A percentile compares a stretch with the other conserved stretches of the same genome.
These are phyloP conservation scores for Fusarium multiceps DNA, from an alignment of 2,329 filamentous ascomycete species.

Conservation along the genomic window DNA sequence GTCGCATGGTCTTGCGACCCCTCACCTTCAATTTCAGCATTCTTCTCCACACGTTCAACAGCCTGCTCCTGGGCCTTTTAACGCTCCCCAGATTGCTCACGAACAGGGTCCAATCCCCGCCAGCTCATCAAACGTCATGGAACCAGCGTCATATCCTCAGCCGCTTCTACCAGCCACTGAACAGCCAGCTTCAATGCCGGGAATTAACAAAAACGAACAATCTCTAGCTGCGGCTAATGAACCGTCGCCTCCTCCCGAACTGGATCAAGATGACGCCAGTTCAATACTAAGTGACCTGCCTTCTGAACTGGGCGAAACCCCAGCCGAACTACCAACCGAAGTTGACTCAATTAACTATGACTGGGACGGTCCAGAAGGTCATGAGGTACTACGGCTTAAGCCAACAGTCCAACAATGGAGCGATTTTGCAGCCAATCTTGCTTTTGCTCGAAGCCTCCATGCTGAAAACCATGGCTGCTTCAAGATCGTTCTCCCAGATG, in stretches of 20 bases:
- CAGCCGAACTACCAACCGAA: conserved; percentile 43
- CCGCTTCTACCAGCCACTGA: conserved; percentile 11
- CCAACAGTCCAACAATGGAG: conserved; percentile 52
- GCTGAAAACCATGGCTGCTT: conserved; percentile 53
- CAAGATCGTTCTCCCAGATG: conserved; percentile 51
- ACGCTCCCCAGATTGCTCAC: conserved; percentile 11
- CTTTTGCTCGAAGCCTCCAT: conserved; percentile 48
- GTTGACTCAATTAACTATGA: conserved; percentile 49
- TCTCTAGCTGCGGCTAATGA: conserved; percentile 3
- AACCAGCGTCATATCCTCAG: conserved; percentile 21
- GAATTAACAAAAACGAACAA: conserved; percentile 2
- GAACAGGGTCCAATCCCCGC: conserved; percentile 37
- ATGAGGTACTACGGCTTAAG: conserved; percentile 50
- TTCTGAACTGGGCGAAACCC: conserved; percentile 24
- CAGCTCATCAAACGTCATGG: conserved; percentile 36
- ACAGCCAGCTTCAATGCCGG: conserved; percentile 2
- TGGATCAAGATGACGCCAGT: conserved; percentile 35
- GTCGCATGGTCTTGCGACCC: conserved; percentile 22
- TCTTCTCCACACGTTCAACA: conserved; percentile 18
- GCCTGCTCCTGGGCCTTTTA: conserved; percentile 11
- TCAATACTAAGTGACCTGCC: conserved; percentile 43
- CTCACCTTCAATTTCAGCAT: conserved; percentile 20
- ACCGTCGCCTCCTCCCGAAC: conserved; percentile 4
- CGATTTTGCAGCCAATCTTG: conserved; percentile 52
- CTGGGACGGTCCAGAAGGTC: conserved; percentile 48